Conservation (phyloP, 805 yeast genomes). For the Candida lessepsii region DNA sequence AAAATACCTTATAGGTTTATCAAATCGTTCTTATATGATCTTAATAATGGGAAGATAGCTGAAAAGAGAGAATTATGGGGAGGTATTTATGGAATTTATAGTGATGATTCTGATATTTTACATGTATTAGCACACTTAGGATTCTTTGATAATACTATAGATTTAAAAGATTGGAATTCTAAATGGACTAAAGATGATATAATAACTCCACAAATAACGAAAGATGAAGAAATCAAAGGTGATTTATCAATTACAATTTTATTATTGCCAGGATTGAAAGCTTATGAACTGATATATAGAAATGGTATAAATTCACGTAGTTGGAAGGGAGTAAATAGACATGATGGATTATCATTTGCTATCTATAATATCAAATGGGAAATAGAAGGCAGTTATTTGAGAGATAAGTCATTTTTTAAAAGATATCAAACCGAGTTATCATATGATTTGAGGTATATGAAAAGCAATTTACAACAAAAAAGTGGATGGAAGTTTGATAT, state of each 20-base stretch:
- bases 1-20: conserved; percentile 51
- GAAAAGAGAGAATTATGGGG: conserved; percentile 72
- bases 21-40: conserved; percentile 36
- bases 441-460: conserved; percentile 21
- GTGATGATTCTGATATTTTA: conserved; percentile 89
- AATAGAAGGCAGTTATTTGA: conserved; percentile 24
- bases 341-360: conserved; percentile 77
- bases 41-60: conserved; percentile 37
- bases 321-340: conserved; percentile 57
- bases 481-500: conserved; percentile 35
- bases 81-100: conserved; percentile 70
- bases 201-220: conserved; percentile 21
- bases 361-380: conserved; percentile 57
- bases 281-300: conserved; percentile 63
- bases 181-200: conserved; percentile 28
- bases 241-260: conserved; percentile 59
- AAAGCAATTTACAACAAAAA: conserved; percentile 20
- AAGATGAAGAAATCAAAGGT: conserved; percentile 28
- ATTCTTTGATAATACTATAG: conserved; percentile 41
- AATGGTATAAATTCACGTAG: conserved; percentile 72
- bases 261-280: conserved; percentile 66
- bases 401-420: conserved; percentile 30
- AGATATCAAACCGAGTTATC: conserved; percentile 25
- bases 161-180: conserved; percentile 32
- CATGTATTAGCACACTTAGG: conserved; percentile 77